phyloP scores from a whole-genome alignment of 2,329 filamentous ascomycete species.

The Magnaporthales sp. region DNA sequence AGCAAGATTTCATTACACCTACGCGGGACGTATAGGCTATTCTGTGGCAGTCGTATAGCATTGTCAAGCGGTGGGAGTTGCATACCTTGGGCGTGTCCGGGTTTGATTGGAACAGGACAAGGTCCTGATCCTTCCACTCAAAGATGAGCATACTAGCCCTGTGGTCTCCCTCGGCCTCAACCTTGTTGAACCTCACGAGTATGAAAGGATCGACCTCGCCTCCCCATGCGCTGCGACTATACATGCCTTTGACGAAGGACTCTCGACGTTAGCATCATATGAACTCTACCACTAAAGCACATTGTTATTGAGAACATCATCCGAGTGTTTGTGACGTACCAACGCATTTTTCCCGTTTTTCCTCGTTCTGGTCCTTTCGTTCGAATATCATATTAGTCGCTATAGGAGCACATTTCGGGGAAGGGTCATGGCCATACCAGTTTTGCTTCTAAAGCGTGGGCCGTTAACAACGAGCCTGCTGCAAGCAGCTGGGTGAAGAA shows the following conservation, averaged over 20 bases:
- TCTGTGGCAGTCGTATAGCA: too few species aligned
- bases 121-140: constrained; percentile 79
- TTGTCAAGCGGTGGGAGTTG: constrained; percentile 1
- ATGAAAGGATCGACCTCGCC: constrained; percentile 86
- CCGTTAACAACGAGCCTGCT: constrained; percentile 45
- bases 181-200: constrained; percentile 63
- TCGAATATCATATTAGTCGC: background rate
- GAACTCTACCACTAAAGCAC: background rate
- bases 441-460: constrained; percentile 46
- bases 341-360: constrained; percentile 73
- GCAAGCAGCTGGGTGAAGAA: constrained; percentile 36
- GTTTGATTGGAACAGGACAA: constrained; percentile 62
- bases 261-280: background rate
- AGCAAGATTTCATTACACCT: background rate
- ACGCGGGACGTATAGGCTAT: background rate
- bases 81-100: constrained; percentile 45
- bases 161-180: constrained; percentile 57
- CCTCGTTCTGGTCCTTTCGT: constrained; percentile 61
- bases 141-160: constrained; percentile 82
- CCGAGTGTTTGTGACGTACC: constrained; percentile 27
- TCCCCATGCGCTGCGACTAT: constrained; percentile 81
- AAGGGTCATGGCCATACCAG: constrained; percentile 30
- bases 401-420: background rate
- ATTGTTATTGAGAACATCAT: background rate
- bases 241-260: constrained; percentile 63